Evolutionary conservation across 305 asterid species (phyloP).

Genomic region (Fraxinus floribunda): DNA sequence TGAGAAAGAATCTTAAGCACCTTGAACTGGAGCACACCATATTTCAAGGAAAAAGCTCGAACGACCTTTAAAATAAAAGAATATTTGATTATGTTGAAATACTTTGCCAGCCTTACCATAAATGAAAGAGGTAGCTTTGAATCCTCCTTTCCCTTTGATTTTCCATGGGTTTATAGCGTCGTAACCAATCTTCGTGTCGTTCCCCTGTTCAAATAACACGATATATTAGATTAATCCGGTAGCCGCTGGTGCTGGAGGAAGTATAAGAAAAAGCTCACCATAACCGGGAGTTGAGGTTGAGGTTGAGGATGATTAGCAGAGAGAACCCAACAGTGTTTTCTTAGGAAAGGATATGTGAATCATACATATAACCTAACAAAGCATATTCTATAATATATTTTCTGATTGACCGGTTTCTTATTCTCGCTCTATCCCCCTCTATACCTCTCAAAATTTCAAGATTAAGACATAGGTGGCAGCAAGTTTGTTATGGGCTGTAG

Average conservation of each 20-base stretch:
- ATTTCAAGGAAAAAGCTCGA: neutral
- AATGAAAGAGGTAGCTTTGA: slow-evolving; percentile 36
- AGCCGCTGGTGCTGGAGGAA: neutral
- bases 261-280: neutral
- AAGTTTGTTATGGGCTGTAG: neutral
- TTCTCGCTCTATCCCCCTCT: neutral
- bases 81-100: neutral
- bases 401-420: neutral
- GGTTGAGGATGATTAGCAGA: neutral
- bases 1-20: too few relatives aligned
- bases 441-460: neutral
- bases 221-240: neutral
- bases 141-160: slow-evolving; percentile 36
- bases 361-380: neutral
- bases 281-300: neutral
- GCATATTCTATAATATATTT: neutral
- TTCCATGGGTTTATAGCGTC: neutral
- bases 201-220: slow-evolving; percentile 6
- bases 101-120: slow-evolving; percentile 29
- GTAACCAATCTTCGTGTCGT: neutral
- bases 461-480: slow-evolving; percentile 21
- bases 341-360: neutral
- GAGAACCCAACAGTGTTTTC: neutral
- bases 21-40: neutral
- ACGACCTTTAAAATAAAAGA: neutral